A percentile compares a stretch with the other conserved stretches of the same genome.
Evolutionary conservation across 2,329 filamentous ascomycete species (phyloP).

Genomic region (Xylariaceae sp.): DNA sequence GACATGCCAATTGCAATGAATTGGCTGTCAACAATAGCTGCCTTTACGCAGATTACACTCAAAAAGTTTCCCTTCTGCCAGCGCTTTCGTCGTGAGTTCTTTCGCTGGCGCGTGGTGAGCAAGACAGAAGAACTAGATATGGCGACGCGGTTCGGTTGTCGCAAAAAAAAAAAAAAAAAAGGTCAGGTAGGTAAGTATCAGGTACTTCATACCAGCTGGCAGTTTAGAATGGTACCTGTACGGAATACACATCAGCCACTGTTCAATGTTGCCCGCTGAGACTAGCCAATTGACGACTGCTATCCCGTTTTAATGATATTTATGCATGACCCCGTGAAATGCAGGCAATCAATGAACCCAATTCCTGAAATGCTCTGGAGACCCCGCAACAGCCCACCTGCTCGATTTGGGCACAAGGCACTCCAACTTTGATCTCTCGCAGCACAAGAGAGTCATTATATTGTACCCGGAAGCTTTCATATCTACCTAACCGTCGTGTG

Average conservation of each 20-base stretch:
- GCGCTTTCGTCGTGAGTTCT: conserved; percentile 11
- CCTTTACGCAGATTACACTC: conserved; percentile 14
- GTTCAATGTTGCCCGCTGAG: background rate
- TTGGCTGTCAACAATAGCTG: conserved; percentile 19
- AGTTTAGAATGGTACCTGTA: background rate
- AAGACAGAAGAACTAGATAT: conserved; percentile 30
- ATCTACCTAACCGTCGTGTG: no score
- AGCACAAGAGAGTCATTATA: no score
- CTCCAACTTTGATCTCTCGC: no score
- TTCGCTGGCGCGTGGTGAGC: conserved; percentile 25
- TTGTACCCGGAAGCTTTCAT: no score
- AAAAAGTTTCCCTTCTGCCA: conserved; percentile 1
- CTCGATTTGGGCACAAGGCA: conserved; percentile 25
- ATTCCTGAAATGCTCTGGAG: background rate
- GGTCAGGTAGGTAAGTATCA: conserved; percentile 21
- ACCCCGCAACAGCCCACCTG: conserved; percentile 25
- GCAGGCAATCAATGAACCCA: no score
- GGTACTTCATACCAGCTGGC: conserved; percentile 9
- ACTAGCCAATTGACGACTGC: background rate
- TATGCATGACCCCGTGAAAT: conserved; percentile 10
- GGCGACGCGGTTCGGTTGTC: conserved; percentile 36
- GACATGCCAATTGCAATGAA: conserved; percentile 37
- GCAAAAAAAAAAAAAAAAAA: conserved; percentile 30
- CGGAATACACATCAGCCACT: background rate
- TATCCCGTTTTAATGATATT: background rate